A percentile compares a stretch with the other conserved stretches of the same genome.
Evolutionary conservation across 2,329 filamentous ascomycete genomes (phyloP).

Genomic region (Aspergillus intermedius): DNA sequence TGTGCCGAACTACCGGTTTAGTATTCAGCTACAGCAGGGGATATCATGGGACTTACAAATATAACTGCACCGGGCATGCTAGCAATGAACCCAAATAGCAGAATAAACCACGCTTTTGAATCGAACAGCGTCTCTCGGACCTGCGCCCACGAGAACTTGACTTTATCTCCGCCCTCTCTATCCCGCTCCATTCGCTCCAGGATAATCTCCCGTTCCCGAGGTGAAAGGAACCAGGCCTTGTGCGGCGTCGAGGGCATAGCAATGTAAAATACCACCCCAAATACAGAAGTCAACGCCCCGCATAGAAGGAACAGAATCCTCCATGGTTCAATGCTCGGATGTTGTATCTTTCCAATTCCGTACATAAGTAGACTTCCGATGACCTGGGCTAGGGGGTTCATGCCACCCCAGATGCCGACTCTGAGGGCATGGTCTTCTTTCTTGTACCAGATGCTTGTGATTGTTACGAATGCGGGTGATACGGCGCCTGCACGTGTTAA

Average conservation of each 20-base stretch:
- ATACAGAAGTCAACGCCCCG: conserved; percentile 41
- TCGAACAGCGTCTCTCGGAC: conserved; percentile 41
- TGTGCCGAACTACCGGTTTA: conserved; percentile 39
- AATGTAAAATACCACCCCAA: conserved; percentile 42
- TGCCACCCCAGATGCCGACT: not conserved
- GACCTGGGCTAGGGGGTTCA: conserved; percentile 36
- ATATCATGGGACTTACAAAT: conserved; percentile 19
- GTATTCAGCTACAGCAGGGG: not conserved
- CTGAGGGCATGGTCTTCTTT: conserved; percentile 30
- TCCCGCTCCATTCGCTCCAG: conserved; percentile 28
- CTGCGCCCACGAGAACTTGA: conserved; percentile 38
- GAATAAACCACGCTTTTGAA: conserved; percentile 38
- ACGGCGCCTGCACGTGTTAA: conserved; percentile 24
- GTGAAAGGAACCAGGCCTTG: conserved; percentile 46
- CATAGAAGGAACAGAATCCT: conserved; percentile 45
- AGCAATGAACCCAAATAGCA: conserved; percentile 40
- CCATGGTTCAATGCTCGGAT: conserved; percentile 40
- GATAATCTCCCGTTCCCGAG: conserved; percentile 37
- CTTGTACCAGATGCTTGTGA: conserved; percentile 40
- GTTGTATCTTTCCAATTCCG: conserved; percentile 41
- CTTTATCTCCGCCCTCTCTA: conserved; percentile 35
- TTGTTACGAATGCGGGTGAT: conserved; percentile 42
- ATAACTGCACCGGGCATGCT: conserved; percentile 41
- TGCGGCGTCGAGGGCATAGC: conserved; percentile 43
- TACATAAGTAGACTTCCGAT: conserved; percentile 46